A percentile compares a stretch with the other conserved stretches of the same genome.
phyloP scores from a whole-genome alignment of 441 rosid genomes.

The Biscutella laevigata region DNA sequence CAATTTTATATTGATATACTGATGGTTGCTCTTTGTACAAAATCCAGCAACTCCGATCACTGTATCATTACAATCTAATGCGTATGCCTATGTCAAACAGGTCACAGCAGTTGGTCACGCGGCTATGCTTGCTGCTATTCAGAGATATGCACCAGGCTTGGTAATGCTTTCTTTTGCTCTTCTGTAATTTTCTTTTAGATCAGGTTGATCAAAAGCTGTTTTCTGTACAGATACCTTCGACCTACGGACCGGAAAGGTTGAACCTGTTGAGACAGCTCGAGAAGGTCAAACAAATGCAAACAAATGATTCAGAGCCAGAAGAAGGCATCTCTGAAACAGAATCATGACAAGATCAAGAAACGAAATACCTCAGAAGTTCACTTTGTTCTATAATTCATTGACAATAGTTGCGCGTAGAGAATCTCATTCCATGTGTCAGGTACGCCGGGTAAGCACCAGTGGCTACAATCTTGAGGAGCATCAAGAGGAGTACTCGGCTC shows the following conservation, averaged over 20 bases:
- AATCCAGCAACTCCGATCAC: not conserved
- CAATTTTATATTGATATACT: not conserved
- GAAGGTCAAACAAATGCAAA: constrained; percentile 71
- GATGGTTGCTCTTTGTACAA: constrained; percentile 4
- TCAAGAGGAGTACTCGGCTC: constrained; percentile 43
- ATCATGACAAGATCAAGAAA: constrained; percentile 23
- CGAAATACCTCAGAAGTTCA: constrained; percentile 18
- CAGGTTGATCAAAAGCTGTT: constrained; percentile 7
- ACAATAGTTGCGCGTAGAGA: constrained; percentile 54
- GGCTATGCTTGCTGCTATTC: constrained; percentile 93
- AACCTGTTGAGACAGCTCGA: constrained; percentile 88
- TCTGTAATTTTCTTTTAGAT: not conserved
- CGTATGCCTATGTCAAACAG: constrained; percentile 30
- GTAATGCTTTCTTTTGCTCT: constrained; percentile 33
- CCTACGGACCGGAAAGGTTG: constrained; percentile 89
- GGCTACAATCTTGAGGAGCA: constrained; percentile 82
- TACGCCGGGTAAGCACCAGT: constrained; percentile 77
- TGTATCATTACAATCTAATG: not conserved
- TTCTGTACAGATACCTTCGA: constrained; percentile 78
- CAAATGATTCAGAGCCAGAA: constrained; percentile 42
- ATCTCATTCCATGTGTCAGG: constrained; percentile 75
- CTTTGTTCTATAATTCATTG: constrained; percentile 42
- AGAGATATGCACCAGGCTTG: constrained; percentile 85
- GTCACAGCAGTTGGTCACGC: constrained; percentile 98
- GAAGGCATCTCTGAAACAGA: constrained; percentile 41